Evolutionary conservation across 345 rosid genomes (phyloP).

Genomic region (Erodium maritimum): DNA sequence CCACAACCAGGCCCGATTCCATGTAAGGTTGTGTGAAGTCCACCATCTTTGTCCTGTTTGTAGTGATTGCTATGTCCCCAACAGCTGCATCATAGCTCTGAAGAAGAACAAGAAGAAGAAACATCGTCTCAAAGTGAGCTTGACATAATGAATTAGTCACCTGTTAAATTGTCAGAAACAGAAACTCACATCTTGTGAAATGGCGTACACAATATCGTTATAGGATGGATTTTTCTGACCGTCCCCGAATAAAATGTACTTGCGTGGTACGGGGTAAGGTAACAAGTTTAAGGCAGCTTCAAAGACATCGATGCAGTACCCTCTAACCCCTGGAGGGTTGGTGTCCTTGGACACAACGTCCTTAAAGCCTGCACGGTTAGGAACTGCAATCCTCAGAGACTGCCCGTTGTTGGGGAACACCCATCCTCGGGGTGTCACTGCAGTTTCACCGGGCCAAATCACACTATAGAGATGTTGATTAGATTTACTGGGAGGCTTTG

Average conservation of each 20-base stretch:
- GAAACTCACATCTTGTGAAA: constrained; percentile 57
- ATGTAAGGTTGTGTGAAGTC: constrained; percentile 87
- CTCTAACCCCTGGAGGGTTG: constrained; percentile 59
- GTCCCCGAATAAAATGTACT: constrained; percentile 46
- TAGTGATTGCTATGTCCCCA: constrained; percentile 63
- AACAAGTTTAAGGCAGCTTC: constrained; percentile 79
- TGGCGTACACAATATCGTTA: constrained; percentile 41
- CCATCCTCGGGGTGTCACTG: constrained; percentile 63
- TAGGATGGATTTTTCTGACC: constrained; percentile 57
- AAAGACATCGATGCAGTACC: constrained; percentile 81
- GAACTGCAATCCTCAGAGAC: constrained; percentile 66
- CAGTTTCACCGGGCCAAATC: constrained; percentile 77
- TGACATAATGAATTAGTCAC: constrained; percentile 6
- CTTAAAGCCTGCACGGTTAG: constrained; percentile 52
- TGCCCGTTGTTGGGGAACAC: constrained; percentile 78
- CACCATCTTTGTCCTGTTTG: constrained; percentile 68
- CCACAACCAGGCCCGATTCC: constrained; percentile 82
- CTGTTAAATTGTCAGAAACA: background rate
- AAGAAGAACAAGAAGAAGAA: no score
- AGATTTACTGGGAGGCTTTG: constrained; percentile 40
- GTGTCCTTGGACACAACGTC: constrained; percentile 47
- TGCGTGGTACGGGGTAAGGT: constrained; percentile 70
- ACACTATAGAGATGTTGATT: constrained; percentile 42
- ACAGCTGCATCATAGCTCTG: constrained; percentile 75
- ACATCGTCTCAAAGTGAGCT: no score